phyloP scores from a whole-genome alignment of 2,329 filamentous ascomycete species.

The Thermothelomyces thermophilus region DNA sequence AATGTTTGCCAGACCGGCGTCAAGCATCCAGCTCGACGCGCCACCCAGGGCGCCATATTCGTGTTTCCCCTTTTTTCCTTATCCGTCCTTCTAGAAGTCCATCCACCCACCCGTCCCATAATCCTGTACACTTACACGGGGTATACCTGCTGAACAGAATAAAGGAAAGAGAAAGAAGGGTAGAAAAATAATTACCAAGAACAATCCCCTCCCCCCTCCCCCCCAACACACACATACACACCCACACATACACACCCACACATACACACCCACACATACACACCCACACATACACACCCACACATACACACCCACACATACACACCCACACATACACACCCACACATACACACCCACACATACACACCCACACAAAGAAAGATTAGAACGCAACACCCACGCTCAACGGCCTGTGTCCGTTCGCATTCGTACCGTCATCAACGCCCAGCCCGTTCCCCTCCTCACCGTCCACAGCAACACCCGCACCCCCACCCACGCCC shows the following conservation, averaged over 20 bases:
- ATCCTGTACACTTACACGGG: background rate
- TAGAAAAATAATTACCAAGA: background rate
- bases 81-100: background rate
- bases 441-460: constrained; percentile 3
- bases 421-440: background rate
- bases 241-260: too few relatives aligned
- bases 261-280: too few relatives aligned
- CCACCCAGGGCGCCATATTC: background rate
- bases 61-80: background rate
- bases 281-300: too few relatives aligned
- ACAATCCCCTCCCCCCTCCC: too few relatives aligned
- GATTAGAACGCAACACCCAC: constrained; percentile 43
- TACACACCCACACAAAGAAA: too few relatives aligned
- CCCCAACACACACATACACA: too few relatives aligned
- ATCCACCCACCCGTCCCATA: background rate
- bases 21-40: constrained; percentile 15
- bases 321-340: too few relatives aligned
- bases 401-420: constrained; percentile 33
- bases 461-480: too few relatives aligned
- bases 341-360: too few relatives aligned
- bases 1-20: background rate
- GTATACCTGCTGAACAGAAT: background rate
- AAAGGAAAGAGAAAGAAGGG: background rate
- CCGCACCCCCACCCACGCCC: background rate
- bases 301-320: too few relatives aligned